phyloP scores from a whole-genome alignment of 495 filamentous ascomycete genomes.

The Neurospora cerealis region DNA sequence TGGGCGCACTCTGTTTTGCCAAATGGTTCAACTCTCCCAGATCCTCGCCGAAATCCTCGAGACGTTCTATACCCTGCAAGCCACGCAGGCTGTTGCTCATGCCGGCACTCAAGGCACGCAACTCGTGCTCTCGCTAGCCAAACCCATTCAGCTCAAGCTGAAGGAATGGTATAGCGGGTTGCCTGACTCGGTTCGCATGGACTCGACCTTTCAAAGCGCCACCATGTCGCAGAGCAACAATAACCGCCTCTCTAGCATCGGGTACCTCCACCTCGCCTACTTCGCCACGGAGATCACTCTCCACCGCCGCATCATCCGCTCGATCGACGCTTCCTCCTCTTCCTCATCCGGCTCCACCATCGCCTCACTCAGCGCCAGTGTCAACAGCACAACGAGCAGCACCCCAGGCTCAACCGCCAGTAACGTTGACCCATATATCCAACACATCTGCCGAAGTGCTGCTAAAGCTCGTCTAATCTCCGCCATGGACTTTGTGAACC shows the following conservation, averaged over 20 bases:
- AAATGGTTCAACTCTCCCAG: constrained; percentile 64
- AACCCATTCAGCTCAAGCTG: constrained; percentile 73
- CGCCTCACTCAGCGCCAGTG: background rate
- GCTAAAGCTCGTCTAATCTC: constrained; percentile 70
- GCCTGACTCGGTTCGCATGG: constrained; percentile 58
- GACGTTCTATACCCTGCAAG: constrained; percentile 67
- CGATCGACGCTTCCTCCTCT: constrained; percentile 40
- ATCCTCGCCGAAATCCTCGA: constrained; percentile 71
- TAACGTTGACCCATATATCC: constrained; percentile 57
- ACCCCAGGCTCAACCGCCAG: background rate
- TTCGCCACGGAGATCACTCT: constrained; percentile 80
- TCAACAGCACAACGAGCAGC: constrained; percentile 3
- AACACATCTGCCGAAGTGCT: constrained; percentile 91
- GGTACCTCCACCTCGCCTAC: constrained; percentile 74
- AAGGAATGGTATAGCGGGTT: constrained; percentile 70
- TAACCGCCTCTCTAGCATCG: constrained; percentile 47
- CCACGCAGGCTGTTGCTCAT: constrained; percentile 38
- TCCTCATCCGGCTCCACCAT: constrained; percentile 9
- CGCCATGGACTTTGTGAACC: constrained; percentile 71
- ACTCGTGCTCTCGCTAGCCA: constrained; percentile 61
- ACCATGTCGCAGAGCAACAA: constrained; percentile 7
- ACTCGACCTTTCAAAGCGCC: constrained; percentile 36
- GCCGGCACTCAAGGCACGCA: constrained; percentile 48
- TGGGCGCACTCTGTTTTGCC: constrained; percentile 56
- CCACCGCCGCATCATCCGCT: constrained; percentile 71